Evolutionary conservation across 2,329 filamentous ascomycete species (phyloP).

Genomic region (Monilinia fructicola): DNA sequence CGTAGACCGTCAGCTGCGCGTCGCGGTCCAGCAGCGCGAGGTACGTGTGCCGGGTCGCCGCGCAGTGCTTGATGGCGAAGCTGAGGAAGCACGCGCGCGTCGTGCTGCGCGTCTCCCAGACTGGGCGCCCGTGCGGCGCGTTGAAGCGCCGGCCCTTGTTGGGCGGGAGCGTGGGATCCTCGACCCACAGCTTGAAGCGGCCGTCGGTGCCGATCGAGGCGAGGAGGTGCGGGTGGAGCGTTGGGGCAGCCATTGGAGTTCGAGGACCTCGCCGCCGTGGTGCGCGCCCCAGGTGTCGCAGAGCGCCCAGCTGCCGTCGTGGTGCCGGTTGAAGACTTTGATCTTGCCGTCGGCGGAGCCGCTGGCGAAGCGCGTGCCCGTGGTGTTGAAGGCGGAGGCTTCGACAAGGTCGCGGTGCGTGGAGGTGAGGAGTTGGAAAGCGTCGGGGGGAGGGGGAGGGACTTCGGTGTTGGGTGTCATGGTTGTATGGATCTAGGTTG

Average conservation of each 20-base stretch:
- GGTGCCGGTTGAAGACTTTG: constrained; percentile 84
- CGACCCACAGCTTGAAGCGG: constrained; percentile 87
- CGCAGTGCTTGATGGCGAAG: constrained; percentile 80
- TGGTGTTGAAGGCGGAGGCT: constrained; percentile 79
- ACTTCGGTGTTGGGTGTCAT: constrained; percentile 31
- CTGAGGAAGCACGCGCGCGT: constrained; percentile 60
- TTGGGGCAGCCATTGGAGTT: constrained; percentile 95
- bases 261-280: constrained; percentile 82
- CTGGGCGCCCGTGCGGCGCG: constrained; percentile 63
- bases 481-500: background rate
- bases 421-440: constrained; percentile 60
- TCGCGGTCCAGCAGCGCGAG: constrained; percentile 82
- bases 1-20: constrained; percentile 75
- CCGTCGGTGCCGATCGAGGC: constrained; percentile 88
- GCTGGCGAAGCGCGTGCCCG: constrained; percentile 87
- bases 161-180: constrained; percentile 77
- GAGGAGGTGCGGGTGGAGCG: constrained; percentile 80
- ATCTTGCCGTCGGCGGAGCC: constrained; percentile 91
- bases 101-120: constrained; percentile 40
- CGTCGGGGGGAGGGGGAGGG: constrained; percentile 25
- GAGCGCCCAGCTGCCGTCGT: constrained; percentile 73
- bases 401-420: constrained; percentile 60
- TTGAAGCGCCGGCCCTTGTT: constrained; percentile 78
- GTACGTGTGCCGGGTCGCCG: constrained; percentile 77
- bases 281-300: constrained; percentile 90